Conservation (phyloP, 805 yeast species). For the Wickerhamomyces alni region DNA sequence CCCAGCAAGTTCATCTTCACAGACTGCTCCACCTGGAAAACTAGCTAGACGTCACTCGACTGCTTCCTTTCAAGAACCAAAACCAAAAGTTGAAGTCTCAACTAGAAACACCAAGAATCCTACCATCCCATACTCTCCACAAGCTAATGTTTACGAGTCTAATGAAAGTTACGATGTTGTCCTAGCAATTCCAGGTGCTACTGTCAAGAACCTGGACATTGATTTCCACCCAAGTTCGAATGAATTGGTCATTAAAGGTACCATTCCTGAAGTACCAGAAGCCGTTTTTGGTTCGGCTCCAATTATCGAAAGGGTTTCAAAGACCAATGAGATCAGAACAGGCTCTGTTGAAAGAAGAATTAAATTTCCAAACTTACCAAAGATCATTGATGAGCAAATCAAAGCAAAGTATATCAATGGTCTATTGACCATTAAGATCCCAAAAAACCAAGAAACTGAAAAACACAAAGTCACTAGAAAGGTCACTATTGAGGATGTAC, state of each 20-base stretch:
- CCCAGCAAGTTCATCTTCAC: neutral
- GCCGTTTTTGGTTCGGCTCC: slow-evolving; percentile 15
- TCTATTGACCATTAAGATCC: slow-evolving; percentile 43
- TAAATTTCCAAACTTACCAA: slow-evolving; percentile 48
- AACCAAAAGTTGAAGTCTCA: slow-evolving; percentile 24
- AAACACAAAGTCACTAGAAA: slow-evolving; percentile 35
- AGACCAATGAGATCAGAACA: slow-evolving; percentile 47
- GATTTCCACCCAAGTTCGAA: slow-evolving; percentile 55
- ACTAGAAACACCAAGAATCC: slow-evolving; percentile 20
- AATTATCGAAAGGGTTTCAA: slow-evolving; percentile 34
- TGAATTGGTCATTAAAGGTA: slow-evolving; percentile 48
- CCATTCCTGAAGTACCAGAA: slow-evolving; percentile 18
- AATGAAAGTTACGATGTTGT: slow-evolving; percentile 40
- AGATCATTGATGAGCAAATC: slow-evolving; percentile 46
- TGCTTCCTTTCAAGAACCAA: slow-evolving; percentile 15
- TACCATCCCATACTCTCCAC: slow-evolving; percentile 49
- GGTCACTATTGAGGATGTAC: slow-evolving; percentile 41
- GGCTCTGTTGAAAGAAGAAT: slow-evolving; percentile 54
- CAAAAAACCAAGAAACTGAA: slow-evolving; percentile 34
- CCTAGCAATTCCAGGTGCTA: slow-evolving; percentile 55
- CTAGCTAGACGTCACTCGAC: slow-evolving; percentile 19
- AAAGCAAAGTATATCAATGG: slow-evolving; percentile 51
- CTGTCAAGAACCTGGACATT: slow-evolving; percentile 43
- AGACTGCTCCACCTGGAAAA: neutral
- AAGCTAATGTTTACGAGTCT: slow-evolving; percentile 50